Evolutionary conservation across 371 early-diverging fungal species (phyloP), one percentile per base, ranked within the genome.

Genomic region (Nosema muscidifuracis): DNA sequence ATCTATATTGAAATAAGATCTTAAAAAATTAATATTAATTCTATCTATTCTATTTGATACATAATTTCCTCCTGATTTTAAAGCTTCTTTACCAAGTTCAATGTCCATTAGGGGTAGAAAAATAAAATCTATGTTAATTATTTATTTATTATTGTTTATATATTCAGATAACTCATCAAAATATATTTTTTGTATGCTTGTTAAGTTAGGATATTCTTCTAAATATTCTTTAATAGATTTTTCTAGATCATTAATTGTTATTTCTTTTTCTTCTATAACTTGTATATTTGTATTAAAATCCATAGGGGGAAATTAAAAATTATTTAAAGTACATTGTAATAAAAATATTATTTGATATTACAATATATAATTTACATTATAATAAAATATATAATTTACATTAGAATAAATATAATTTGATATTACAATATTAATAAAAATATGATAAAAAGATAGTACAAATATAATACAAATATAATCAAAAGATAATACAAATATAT

Each of bases 1-100:
- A 79, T 89, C 90, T 56, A 97, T 93, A 75, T 93, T 90, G 79
- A 95, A 97, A 83, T 95, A 96, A 69, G 88, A 89, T 83, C 90
- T 89, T 51, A 95, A 83, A 67, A 87, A 87, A 20, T 87, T 86
- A 78, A 92, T 85, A 78, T 90, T 89, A 84, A 92, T 90, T 74
- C 93, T 92, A n/a, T n/a, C n/a, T n/a, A n/a, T n/a, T n/a, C n/a
- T n/a, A 74, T 91, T 88, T 79, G 92, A 91, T 62, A 95, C 87
- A 77, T 91, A 92, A 67, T 90, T 87, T 40, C 87, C 87, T 30
- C 92, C 92, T 44, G 91, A 89, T 50, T 87, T 85, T 77, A 95
- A 85, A 2, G 95, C 95, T 65, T 87, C 87, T 51, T 87, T 87
- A 26, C 92, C 93, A 78, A 96, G 87, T 77, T 94, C 92, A 88